phyloP scores from a whole-genome alignment of 139 green algal species.

The Prasinococcaceae sp. region DNA sequence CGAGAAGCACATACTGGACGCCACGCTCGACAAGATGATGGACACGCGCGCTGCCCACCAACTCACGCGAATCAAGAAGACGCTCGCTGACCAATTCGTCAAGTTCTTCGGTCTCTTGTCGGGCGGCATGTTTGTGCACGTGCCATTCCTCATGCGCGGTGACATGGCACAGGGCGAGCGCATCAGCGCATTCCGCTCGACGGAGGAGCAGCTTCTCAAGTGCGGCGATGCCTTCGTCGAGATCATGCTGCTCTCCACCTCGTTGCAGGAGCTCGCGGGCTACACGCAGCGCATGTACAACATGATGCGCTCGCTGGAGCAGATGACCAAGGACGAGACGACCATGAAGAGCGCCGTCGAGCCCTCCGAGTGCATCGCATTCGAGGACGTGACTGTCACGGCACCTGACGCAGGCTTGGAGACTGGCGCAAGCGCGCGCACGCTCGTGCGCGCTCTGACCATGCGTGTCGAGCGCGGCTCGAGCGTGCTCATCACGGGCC shows the following conservation, averaged over 20 bases:
- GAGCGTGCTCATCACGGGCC: constrained; percentile 18
- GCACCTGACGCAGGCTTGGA: constrained; percentile 6
- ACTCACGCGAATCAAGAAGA: too few relatives aligned
- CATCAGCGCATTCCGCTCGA: constrained; percentile 14
- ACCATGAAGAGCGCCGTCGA: background rate
- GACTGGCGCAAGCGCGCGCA: too few relatives aligned
- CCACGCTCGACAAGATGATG: too few relatives aligned
- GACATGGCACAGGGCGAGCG: constrained; percentile 9
- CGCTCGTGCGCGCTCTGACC: constrained; percentile 3
- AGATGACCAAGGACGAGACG: constrained; percentile 3
- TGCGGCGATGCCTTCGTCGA: constrained; percentile 20
- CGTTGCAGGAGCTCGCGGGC: constrained; percentile 16
- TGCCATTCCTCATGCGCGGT: constrained; percentile 12
- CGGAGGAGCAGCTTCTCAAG: constrained; percentile 13
- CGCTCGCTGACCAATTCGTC: too few relatives aligned
- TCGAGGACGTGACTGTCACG: constrained; percentile 9
- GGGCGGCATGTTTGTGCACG: constrained; percentile 15
- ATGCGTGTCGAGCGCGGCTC: background rate
- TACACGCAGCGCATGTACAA: constrained; percentile 10
- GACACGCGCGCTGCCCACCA: background rate
- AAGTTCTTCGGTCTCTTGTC: too few relatives aligned
- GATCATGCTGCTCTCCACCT: constrained; percentile 14
- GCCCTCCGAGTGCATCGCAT: background rate
- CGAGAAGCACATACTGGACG: too few relatives aligned
- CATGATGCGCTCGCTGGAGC: constrained; percentile 10